Evolutionary conservation across 306 rosid genomes (phyloP).

Genomic region (Prunus mongolica): DNA sequence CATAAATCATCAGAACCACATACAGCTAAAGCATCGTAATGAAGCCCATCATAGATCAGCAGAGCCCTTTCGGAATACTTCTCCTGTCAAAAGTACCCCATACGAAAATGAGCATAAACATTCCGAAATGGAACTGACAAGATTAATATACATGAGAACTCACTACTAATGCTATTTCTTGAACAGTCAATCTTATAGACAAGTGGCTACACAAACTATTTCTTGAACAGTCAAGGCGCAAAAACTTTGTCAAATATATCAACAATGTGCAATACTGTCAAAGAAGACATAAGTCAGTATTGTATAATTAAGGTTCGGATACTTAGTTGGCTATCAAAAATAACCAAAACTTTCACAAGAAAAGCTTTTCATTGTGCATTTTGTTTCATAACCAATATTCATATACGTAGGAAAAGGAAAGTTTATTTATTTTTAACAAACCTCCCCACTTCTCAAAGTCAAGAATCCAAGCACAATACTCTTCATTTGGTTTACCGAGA

Average conservation of each 20-base stretch:
- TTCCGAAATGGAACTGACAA: conserved; percentile 27
- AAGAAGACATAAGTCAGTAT: neutral
- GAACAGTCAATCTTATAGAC: conserved; percentile 32
- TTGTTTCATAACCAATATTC: neutral
- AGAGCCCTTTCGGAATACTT: conserved; percentile 72
- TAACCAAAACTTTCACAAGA: neutral
- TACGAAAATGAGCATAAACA: conserved; percentile 4
- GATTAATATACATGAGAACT: conserved; percentile 14
- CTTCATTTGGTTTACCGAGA: conserved; percentile 86
- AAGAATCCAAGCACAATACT: conserved; percentile 88
- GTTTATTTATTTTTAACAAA: conserved; percentile 25
- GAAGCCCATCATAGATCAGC: conserved; percentile 91
- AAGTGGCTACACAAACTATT: neutral
- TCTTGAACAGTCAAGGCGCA: neutral
- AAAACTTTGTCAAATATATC: neutral
- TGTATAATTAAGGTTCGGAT: neutral
- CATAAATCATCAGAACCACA: conserved; percentile 12
- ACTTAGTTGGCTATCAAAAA: neutral
- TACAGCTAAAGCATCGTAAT: conserved; percentile 92
- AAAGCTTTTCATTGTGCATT: neutral
- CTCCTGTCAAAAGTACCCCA: conserved; percentile 49
- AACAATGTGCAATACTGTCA: neutral
- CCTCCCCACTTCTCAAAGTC: conserved; percentile 98
- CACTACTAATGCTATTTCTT: conserved; percentile 47
- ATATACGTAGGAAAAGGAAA: neutral